Base-by-base conservation (phyloP, 2,329 filamentous ascomycete genomes). In the Scedosporium dehoogii region DNA sequence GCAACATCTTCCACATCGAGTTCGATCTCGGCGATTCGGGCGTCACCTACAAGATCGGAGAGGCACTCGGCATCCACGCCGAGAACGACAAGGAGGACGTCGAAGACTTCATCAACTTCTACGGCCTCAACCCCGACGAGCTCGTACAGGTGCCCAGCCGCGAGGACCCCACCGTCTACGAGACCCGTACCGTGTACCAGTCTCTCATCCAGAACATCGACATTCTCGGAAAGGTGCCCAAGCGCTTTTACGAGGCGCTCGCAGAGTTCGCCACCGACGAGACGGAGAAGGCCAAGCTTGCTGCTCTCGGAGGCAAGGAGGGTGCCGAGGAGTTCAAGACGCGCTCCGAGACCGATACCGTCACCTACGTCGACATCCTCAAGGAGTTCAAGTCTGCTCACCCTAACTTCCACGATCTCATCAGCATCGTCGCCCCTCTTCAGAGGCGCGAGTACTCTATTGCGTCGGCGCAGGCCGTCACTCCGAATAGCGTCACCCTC, bases 1-100 rank as follows among this genome's bases (percentile, higher is more conserved):
- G 94, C 69, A 97, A 99, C 82, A 97, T 99, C 76, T 99, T 99
- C 88, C 94, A 99, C 79, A 97, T 99, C 66, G 94, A 99, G 77
- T 99, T 99, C 70, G 94, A 97, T 72, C 85, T 99, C 25, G 93
- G 93, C 64, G 78, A 88, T 70, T 96, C 93, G 41, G 93, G 92
- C 46, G 85, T 99, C 66, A 96, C 85, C 51, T 99, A 99, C 78
- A 91, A 96, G 73, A 97, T 99, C 70, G 94, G 94, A 63, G 94
- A 99, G 78, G 94, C 94, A 57, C 87, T 99, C 18, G 94, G 94
- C 67, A 92, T 99, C 66, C 94, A 99, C 74, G 91, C 92, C 6
- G 91, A 97, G 76, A 99, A 99, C 75, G 88, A 97, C 73, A 82
- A 87, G 57, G 78, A 80, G 56, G 83, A 94, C 65, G 88, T 97